Evolutionary conservation across 1,139 yeast genomes (phyloP), one percentile per base, ranked within the genome.

Genomic region (Geotrichum klebahnii): DNA sequence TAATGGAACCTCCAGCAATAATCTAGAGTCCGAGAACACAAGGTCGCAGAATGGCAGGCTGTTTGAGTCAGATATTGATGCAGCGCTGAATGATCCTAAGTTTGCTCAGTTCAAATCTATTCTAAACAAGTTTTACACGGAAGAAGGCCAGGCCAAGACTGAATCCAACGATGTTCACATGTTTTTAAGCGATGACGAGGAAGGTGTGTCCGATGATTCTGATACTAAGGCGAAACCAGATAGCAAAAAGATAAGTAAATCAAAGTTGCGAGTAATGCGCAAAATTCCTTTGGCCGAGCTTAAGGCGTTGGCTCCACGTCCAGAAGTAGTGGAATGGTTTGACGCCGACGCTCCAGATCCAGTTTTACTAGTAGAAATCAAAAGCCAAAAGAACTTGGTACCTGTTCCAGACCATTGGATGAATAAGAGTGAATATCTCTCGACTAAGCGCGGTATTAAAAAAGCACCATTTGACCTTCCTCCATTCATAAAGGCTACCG

Each of bases 261-360:
- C 79, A 51, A 82, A 82, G 60, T 65, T 68, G 24, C 70, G 80
- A 49, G 73, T 74, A 53, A 63, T 68, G 44, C 72, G 75, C 51
- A 82, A 83, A 58, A 77, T 88, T 0, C 78, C 94, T 0, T 68
- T 92, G 16, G 80, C 92, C 0, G 73, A 75, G 12, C 71, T 92
- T 47, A 92, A 90, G 62, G 73, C 84, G 0, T 65, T 72, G 19
- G 75, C 83, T 0, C 62, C 67, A 5, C 70, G 70, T 34, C 97
- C 97, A 0, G 89, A 86, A 53, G 64, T 82, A 3, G 84, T 92
- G 0, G 96, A 89, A 57, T 84, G 95, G 94, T 78, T 72, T 58
- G 98, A 92, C 66, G 83, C 82, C 1, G 94, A 90, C 67, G 85
- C 97, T 0, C 75, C 74, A 2, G 94, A 88, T 61, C 96, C 98